These are phyloP conservation scores for Podospora appendiculata DNA, from an alignment of 495 filamentous ascomycete species.

Conservation along the genomic window DNA sequence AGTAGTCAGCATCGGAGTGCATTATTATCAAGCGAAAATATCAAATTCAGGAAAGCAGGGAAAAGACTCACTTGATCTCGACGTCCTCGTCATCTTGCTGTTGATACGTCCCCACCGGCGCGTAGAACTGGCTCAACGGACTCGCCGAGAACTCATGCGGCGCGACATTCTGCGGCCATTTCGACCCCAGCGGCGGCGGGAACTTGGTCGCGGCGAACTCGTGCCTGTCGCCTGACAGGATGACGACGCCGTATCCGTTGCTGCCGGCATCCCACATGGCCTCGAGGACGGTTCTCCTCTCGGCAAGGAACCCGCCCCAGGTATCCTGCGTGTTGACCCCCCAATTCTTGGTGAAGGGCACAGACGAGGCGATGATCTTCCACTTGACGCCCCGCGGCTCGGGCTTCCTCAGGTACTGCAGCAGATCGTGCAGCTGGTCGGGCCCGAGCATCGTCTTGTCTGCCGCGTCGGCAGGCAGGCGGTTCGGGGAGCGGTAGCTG, in stretches of 20 bases:
- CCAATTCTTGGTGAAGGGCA: constrained; percentile 98
- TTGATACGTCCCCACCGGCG: constrained; percentile 74
- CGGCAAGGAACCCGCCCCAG: constrained; percentile 81
- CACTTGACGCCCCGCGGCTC: constrained; percentile 73
- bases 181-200: constrained; percentile 54
- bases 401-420: constrained; percentile 62
- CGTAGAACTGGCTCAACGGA: constrained; percentile 86
- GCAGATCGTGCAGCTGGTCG: constrained; percentile 69
- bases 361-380: constrained; percentile 83
- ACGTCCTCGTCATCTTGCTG: constrained; percentile 75
- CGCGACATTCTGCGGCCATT: constrained; percentile 50
- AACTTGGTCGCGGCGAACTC: constrained; percentile 92
- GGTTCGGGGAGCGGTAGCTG: constrained; percentile 63
- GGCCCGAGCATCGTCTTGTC: constrained; percentile 81
- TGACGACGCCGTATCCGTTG: constrained; percentile 68
- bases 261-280: constrained; percentile 79
- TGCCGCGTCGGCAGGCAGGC: constrained; percentile 38
- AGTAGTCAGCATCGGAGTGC: not conserved
- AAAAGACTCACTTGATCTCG: constrained; percentile 56
- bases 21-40: too few species aligned
- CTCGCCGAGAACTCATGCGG: constrained; percentile 85
- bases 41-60: not conserved
- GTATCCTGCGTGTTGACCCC: constrained; percentile 73
- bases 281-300: constrained; percentile 72
- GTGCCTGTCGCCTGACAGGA: constrained; percentile 85